A percentile compares a stretch with the other conserved stretches of the same genome.
These are phyloP conservation scores for Xylaria sp. DNA, from an alignment of 2,329 filamentous ascomycete genomes.

Conservation along the genomic window DNA sequence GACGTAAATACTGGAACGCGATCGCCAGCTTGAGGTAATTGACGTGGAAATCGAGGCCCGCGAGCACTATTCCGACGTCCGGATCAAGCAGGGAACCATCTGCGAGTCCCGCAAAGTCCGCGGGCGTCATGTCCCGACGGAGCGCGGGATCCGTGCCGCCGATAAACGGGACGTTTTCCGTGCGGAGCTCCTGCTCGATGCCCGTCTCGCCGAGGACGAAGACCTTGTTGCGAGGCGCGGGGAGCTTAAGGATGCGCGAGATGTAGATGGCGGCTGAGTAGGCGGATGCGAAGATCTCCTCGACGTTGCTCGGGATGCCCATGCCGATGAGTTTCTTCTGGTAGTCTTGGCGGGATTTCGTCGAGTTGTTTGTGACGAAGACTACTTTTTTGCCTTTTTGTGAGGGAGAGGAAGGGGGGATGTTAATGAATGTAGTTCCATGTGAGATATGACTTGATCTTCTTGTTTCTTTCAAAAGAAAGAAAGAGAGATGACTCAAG, in stretches of 20 bases:
- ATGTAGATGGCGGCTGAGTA: slow-evolving; percentile 97
- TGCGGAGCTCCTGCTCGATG: slow-evolving; percentile 79
- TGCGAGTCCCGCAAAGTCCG: slow-evolving; percentile 75
- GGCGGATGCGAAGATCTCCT: slow-evolving; percentile 93
- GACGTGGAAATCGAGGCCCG: slow-evolving; percentile 87
- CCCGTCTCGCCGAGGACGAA: slow-evolving; percentile 89
- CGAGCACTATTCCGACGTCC: slow-evolving; percentile 83
- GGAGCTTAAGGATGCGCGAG: slow-evolving; percentile 78
- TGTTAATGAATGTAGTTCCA: neutral
- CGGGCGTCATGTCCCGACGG: slow-evolving; percentile 70
- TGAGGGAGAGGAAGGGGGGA: neutral
- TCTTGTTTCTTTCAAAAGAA: neutral
- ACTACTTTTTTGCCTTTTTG: slow-evolving; percentile 84
- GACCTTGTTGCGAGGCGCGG: slow-evolving; percentile 79
- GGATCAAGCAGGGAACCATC: slow-evolving; percentile 73
- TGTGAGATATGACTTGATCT: neutral
- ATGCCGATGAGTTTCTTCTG: slow-evolving; percentile 80
- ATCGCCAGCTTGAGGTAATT: slow-evolving; percentile 89
- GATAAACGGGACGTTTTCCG: slow-evolving; percentile 73
- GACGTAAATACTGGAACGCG: slow-evolving; percentile 78
- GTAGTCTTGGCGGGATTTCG: slow-evolving; percentile 89
- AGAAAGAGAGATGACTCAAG: neutral
- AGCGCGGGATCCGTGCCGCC: slow-evolving; percentile 79
- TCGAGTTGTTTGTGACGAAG: slow-evolving; percentile 99
- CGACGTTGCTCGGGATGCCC: slow-evolving; percentile 71